Evolutionary conservation across 805 yeast genomes (phyloP).

Genomic region (Starmerella sp.): DNA sequence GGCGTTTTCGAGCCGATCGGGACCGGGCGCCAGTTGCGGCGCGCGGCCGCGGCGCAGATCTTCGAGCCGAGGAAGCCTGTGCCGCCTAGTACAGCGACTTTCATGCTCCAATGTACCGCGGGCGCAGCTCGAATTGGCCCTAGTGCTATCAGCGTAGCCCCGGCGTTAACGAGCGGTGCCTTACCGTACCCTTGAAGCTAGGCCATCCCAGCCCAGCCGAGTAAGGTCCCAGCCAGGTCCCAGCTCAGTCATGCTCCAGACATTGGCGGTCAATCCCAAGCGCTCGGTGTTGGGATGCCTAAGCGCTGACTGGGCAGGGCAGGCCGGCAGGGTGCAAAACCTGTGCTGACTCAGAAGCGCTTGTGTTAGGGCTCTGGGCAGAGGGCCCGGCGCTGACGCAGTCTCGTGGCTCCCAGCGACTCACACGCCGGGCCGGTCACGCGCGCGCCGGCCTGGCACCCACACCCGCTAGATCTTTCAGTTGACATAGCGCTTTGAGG

Average conservation of each 20-base stretch:
- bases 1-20: slow-evolving; percentile 39
- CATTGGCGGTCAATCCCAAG: no score
- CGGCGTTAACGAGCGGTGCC: no score
- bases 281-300: no score
- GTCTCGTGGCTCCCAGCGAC: not conserved
- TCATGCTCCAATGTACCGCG: slow-evolving; percentile 13
- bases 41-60: slow-evolving; percentile 28
- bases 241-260: no score
- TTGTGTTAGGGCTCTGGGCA: not conserved
- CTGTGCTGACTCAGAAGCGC: no score
- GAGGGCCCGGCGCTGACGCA: not conserved
- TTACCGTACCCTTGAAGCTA: no score
- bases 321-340: no score
- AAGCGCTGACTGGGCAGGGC: no score
- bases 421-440: slow-evolving; percentile 1
- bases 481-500: not conserved
- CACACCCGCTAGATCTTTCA: not conserved
- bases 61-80: slow-evolving; percentile 54
- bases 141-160: no score
- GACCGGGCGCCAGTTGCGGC: slow-evolving; percentile 36
- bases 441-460: not conserved
- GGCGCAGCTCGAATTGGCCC: not conserved
- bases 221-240: no score
- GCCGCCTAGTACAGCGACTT: slow-evolving; percentile 38
- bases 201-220: no score